Conservation (phyloP, 108 stramenopile genomes). For the Cyclotella atomus region DNA sequence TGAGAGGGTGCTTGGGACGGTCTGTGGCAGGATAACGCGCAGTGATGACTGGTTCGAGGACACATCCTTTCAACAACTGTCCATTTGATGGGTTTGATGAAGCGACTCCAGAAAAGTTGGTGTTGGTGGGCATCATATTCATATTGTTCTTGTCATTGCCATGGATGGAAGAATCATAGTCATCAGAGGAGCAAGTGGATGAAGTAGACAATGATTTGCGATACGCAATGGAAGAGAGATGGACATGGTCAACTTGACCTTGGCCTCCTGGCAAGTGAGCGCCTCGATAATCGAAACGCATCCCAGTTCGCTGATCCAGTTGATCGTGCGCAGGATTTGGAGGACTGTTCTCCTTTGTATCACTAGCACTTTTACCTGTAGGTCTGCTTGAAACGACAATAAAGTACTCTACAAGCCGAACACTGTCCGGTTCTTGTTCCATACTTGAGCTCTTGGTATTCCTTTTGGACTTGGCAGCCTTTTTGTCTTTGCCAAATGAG, state of each 20-base stretch:
- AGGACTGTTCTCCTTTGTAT: background rate
- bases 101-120: conserved; percentile 12
- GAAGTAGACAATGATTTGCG: conserved; percentile 7
- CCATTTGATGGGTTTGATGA: background rate
- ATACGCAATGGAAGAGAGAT: conserved; percentile 13
- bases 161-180: background rate
- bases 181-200: conserved; percentile 26
- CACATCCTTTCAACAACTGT: conserved; percentile 12
- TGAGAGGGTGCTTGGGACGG: conserved; percentile 74
- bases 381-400: conserved; percentile 61
- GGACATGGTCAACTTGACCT: conserved; percentile 1
- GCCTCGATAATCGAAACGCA: conserved; percentile 4
- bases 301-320: conserved; percentile 14
- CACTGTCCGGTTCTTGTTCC: conserved; percentile 15
- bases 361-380: background rate
- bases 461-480: background rate
- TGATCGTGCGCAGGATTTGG: conserved; percentile 11
- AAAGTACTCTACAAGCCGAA: conserved; percentile 89
- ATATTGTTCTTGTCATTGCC: background rate
- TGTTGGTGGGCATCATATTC: conserved; percentile 2
- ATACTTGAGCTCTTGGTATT: background rate
- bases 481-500: background rate
- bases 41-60: conserved; percentile 80
- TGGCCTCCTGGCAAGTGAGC: background rate
- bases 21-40: conserved; percentile 80